These are phyloP conservation scores for Azolla pinnata DNA, from an alignment of 75 land plant genomes.

Conservation along the genomic window DNA sequence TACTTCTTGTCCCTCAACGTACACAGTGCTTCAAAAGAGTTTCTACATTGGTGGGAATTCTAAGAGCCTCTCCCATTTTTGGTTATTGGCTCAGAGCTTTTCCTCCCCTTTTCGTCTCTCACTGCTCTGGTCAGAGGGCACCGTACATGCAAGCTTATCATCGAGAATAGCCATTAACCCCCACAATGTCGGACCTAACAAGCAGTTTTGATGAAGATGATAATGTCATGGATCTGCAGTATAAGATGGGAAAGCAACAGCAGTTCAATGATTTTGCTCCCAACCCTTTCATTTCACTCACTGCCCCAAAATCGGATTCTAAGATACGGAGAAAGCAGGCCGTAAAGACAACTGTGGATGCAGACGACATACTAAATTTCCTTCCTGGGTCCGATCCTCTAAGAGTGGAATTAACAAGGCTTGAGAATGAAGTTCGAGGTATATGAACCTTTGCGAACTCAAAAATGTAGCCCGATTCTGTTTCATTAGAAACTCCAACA, in stretches of 20 bases:
- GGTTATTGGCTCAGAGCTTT: too few species aligned
- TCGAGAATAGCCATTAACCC: too few species aligned
- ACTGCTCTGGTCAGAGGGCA: too few species aligned
- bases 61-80: too few species aligned
- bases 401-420: slow-evolving; percentile 70
- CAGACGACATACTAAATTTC: slow-evolving; percentile 52
- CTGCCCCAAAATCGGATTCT: neutral
- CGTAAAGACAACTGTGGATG: slow-evolving; percentile 32
- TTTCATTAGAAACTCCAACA: neutral
- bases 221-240: neutral
- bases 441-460: too few species aligned
- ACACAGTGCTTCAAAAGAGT: too few species aligned
- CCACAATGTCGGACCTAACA: slow-evolving; percentile 12
- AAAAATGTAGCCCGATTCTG: too few species aligned
- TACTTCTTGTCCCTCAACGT: too few species aligned
- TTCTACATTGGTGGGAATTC: too few species aligned
- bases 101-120: too few species aligned
- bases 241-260: neutral
- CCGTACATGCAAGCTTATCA: too few species aligned
- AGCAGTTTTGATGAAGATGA: slow-evolving; percentile 17
- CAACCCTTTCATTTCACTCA: neutral
- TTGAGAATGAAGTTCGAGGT: slow-evolving; percentile 91
- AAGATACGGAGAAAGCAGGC: slow-evolving; percentile 8
- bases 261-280: neutral
- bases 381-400: slow-evolving; percentile 93